A percentile compares a stretch with the other conserved stretches of the same genome.
phyloP scores from a whole-genome alignment of 2,329 filamentous ascomycete species.

The Aspergillus terreus region DNA sequence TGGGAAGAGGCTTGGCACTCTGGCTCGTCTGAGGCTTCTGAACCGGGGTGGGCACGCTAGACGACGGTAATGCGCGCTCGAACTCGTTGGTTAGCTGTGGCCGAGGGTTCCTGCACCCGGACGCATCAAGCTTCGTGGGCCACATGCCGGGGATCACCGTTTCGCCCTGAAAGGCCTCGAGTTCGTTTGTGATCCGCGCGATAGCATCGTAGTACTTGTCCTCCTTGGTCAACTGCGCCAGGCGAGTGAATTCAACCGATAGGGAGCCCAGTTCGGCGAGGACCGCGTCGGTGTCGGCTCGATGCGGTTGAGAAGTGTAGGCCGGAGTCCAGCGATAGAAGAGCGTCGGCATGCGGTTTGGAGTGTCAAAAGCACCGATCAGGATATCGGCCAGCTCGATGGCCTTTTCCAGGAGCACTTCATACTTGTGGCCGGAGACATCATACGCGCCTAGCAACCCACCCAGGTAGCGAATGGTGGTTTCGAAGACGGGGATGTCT shows the following conservation, averaged over 20 bases:
- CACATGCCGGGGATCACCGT: slow-evolving; percentile 76
- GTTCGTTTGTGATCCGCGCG: slow-evolving; percentile 75
- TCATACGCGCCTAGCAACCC: slow-evolving; percentile 85
- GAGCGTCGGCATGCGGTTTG: slow-evolving; percentile 84
- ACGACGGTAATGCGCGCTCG: slow-evolving; percentile 1
- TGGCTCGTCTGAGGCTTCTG: slow-evolving; percentile 5
- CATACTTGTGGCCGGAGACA: slow-evolving; percentile 67
- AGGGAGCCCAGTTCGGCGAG: slow-evolving; percentile 73
- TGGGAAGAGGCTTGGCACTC: slow-evolving; percentile 10
- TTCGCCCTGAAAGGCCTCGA: slow-evolving; percentile 69
- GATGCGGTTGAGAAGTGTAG: slow-evolving; percentile 60
- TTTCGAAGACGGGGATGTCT: slow-evolving; percentile 88
- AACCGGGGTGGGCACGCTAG: neutral
- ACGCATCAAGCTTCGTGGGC: slow-evolving; percentile 72
- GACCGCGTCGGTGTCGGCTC: slow-evolving; percentile 55
- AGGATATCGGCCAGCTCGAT: slow-evolving; percentile 75
- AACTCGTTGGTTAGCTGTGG: slow-evolving; percentile 7
- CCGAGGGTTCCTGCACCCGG: slow-evolving; percentile 62
- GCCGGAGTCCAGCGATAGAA: slow-evolving; percentile 74
- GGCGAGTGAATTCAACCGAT: slow-evolving; percentile 81
- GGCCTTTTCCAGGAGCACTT: slow-evolving; percentile 70
- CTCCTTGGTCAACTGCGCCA: slow-evolving; percentile 79
- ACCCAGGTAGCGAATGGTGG: slow-evolving; percentile 85
- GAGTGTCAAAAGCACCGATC: slow-evolving; percentile 83
- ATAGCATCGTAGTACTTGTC: slow-evolving; percentile 87